Percentiles rank a stretch among this genome's conserved stretches.
Evolutionary conservation across 352 stramenopile genomes (phyloP).

Genomic region (Phytophthora nicotianae): DNA sequence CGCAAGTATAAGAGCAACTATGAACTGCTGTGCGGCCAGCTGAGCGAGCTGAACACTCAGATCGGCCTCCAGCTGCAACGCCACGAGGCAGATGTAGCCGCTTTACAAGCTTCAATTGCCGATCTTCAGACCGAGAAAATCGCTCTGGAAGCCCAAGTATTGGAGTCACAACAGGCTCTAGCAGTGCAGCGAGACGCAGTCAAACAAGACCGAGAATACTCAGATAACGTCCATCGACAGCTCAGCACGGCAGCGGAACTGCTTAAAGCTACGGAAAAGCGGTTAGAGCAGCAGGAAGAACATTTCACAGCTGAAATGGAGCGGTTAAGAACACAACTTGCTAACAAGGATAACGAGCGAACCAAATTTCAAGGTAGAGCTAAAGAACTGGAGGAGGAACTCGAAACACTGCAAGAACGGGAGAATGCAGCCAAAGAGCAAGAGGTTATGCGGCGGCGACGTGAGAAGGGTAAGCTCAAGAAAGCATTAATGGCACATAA

Average conservation of each 20-base stretch:
- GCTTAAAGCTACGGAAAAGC: slow-evolving; percentile 60
- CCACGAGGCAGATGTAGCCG: slow-evolving; percentile 67
- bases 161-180: slow-evolving; percentile 27
- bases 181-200: slow-evolving; percentile 21
- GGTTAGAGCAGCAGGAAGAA: slow-evolving; percentile 46
- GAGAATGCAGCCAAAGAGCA: slow-evolving; percentile 35
- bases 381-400: slow-evolving; percentile 29
- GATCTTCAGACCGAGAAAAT: slow-evolving; percentile 46
- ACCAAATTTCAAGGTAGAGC: slow-evolving; percentile 6
- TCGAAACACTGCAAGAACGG: slow-evolving; percentile 10
- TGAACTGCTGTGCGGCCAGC: slow-evolving; percentile 69
- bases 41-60: slow-evolving; percentile 73
- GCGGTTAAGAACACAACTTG: slow-evolving; percentile 19
- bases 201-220: slow-evolving; percentile 61
- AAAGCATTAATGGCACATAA: slow-evolving; percentile 31
- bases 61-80: slow-evolving; percentile 70
- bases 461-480: slow-evolving; percentile 38
- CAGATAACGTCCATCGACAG: slow-evolving; percentile 60
- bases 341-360: slow-evolving; percentile 8
- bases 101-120: slow-evolving; percentile 47
- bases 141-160: slow-evolving; percentile 32
- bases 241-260: slow-evolving; percentile 61
- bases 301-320: slow-evolving; percentile 32
- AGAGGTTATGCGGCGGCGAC: slow-evolving; percentile 13
- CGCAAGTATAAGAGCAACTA: slow-evolving; percentile 83